A percentile compares a stretch with the other conserved stretches of the same genome.
These are phyloP conservation scores for Ascochyta koolunga DNA, from an alignment of 2,329 filamentous ascomycete genomes.

Conservation along the genomic window DNA sequence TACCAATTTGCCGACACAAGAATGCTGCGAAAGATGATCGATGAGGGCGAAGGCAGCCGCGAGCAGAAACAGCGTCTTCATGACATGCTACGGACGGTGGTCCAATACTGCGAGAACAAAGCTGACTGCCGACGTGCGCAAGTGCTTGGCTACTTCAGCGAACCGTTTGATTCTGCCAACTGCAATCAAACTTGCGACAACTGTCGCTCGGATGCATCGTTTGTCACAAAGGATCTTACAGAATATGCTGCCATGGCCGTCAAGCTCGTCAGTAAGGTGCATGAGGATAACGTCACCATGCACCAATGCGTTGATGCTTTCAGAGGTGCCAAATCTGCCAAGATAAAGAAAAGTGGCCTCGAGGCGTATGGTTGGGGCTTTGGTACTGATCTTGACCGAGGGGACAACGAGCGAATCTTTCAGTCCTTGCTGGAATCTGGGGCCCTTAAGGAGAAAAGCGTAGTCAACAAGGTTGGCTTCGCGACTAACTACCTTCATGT, in stretches of 20 bases:
- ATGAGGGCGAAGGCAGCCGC: constrained; percentile 74
- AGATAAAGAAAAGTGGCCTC: constrained; percentile 60
- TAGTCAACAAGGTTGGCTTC: constrained; percentile 69
- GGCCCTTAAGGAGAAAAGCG: constrained; percentile 73
- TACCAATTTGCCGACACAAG: constrained; percentile 81
- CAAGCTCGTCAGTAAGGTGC: constrained; percentile 65
- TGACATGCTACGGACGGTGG: constrained; percentile 83
- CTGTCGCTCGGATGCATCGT: constrained; percentile 74
- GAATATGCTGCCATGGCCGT: constrained; percentile 74
- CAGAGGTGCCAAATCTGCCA: constrained; percentile 69
- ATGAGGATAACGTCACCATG: constrained; percentile 64
- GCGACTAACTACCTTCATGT: constrained; percentile 75
- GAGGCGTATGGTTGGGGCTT: constrained; percentile 65
- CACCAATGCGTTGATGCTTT: constrained; percentile 85
- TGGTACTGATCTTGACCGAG: constrained; percentile 72
- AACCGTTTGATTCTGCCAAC: constrained; percentile 73
- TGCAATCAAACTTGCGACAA: constrained; percentile 87
- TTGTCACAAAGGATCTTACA: constrained; percentile 78
- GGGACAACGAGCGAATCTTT: constrained; percentile 84
- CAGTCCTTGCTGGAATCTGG: constrained; percentile 75
- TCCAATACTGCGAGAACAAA: constrained; percentile 87
- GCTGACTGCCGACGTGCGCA: constrained; percentile 86
- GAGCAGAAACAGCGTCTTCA: constrained; percentile 85
- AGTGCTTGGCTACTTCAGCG: constrained; percentile 92
- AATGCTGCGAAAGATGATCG: constrained; percentile 79